These are phyloP conservation scores for Blastocystis sp. DNA, from an alignment of 352 stramenopile species.

Conservation along the genomic window DNA sequence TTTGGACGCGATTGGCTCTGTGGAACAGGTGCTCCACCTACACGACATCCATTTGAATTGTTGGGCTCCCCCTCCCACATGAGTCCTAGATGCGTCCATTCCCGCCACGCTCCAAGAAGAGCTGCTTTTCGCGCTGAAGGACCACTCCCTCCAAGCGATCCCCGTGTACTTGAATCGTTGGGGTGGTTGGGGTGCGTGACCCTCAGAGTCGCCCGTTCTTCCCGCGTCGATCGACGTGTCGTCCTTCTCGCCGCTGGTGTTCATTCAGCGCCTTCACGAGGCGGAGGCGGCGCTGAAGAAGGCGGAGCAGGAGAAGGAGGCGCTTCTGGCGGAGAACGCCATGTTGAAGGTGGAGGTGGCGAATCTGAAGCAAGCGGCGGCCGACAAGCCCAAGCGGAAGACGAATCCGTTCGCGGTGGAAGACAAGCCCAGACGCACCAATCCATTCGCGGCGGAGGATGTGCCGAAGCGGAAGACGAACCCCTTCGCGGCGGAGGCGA, in stretches of 20 bases:
- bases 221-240: neutral
- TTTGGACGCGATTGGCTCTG: neutral
- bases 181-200: neutral
- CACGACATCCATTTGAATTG: neutral
- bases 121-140: neutral
- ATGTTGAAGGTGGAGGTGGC: neutral
- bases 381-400: neutral
- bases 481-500: neutral
- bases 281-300: neutral
- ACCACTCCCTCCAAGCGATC: neutral
- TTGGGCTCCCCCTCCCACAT: neutral
- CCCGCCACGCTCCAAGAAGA: neutral
- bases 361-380: neutral
- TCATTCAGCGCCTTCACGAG: neutral
- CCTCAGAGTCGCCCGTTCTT: neutral
- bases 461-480: neutral
- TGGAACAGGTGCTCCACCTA: neutral
- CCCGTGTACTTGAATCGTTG: neutral
- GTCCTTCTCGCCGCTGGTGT: neutral
- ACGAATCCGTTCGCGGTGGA: neutral
- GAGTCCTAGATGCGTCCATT: neutral
- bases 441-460: no score
- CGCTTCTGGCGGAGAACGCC: neutral
- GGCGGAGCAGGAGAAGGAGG: neutral
- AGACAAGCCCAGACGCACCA: neutral